Evolutionary conservation across 257 asterid genomes (phyloP).

Genomic region (Solanum ossicruentum): DNA sequence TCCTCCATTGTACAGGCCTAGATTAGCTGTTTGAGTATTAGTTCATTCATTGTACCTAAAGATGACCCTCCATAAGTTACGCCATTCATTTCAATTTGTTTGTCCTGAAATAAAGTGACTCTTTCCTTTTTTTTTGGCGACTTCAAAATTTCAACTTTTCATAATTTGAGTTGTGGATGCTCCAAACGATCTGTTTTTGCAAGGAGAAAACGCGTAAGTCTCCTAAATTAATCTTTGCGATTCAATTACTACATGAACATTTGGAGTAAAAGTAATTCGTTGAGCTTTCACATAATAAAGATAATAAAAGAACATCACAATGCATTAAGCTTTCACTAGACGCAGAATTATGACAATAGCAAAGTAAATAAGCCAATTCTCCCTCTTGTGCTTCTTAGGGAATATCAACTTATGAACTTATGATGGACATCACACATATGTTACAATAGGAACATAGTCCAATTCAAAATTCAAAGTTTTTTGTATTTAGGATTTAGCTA

Average conservation of each 20-base stretch:
- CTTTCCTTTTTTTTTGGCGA: not conserved
- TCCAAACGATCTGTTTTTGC: too few relatives aligned
- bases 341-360: not conserved
- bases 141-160: not conserved
- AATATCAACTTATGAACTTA: not conserved
- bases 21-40: not conserved
- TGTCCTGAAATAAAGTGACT: rapidly evolving
- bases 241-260: too few relatives aligned
- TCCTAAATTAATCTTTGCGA: too few relatives aligned
- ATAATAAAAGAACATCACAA: not conserved
- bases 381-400: not conserved
- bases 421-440: not conserved
- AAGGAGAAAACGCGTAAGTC: too few relatives aligned
- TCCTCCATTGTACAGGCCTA: conserved; percentile 45
- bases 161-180: too few relatives aligned
- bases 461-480: too few relatives aligned
- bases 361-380: not conserved
- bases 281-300: not conserved
- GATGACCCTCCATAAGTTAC: conserved; percentile 12
- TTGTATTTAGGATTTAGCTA: too few relatives aligned
- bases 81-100: not conserved
- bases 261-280: not conserved
- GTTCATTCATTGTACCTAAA: not conserved
- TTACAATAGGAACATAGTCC: too few relatives aligned
- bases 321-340: not conserved